Evolutionary conservation across 73 alveolate genomes (phyloP).

Genomic region (Effrenium voratum): DNA sequence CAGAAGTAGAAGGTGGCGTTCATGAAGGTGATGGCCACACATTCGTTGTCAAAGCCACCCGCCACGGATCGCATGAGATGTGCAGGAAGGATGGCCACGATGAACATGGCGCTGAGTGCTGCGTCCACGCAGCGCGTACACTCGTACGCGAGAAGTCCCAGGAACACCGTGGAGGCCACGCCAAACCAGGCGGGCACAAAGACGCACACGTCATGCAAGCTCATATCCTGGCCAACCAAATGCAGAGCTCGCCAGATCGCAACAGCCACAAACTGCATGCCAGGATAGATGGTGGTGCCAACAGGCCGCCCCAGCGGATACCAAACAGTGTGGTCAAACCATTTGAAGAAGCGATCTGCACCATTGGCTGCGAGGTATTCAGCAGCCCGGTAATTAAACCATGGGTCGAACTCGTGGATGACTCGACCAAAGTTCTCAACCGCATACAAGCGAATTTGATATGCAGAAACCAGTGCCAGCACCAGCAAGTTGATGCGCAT

Average conservation of each 20-base stretch:
- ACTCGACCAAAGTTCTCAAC: conserved; percentile 71
- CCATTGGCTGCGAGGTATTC: conserved; percentile 72
- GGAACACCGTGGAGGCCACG: conserved; percentile 54
- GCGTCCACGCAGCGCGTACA: conserved; percentile 53
- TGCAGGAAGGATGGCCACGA: conserved; percentile 49
- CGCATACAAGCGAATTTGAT: conserved; percentile 51
- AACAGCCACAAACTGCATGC: conserved; percentile 89
- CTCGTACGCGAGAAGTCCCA: conserved; percentile 52
- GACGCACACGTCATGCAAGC: conserved; percentile 51
- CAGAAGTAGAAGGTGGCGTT: conserved; percentile 88
- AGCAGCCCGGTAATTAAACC: conserved; percentile 91
- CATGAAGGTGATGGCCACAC: conserved; percentile 63
- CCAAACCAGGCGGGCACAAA: conserved; percentile 90
- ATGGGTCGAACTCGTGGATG: conserved; percentile 89
- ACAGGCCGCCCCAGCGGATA: conserved; percentile 88
- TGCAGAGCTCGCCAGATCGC: conserved; percentile 51
- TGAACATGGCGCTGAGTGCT: conserved; percentile 10
- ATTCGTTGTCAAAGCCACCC: conserved; percentile 54
- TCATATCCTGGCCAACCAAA: conserved; percentile 9
- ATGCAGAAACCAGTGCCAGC: conserved; percentile 25
- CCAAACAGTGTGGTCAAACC: conserved; percentile 43
- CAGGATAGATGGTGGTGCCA: conserved; percentile 91
- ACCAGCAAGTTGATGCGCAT: conserved; percentile 39
- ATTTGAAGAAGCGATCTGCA: conserved; percentile 18
- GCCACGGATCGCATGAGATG: conserved; percentile 58